Evolutionary conservation across 108 stramenopile genomes (phyloP), one percentile per base, ranked within the genome.

Genomic region (Pinguiococcus pyrenoidosus): DNA sequence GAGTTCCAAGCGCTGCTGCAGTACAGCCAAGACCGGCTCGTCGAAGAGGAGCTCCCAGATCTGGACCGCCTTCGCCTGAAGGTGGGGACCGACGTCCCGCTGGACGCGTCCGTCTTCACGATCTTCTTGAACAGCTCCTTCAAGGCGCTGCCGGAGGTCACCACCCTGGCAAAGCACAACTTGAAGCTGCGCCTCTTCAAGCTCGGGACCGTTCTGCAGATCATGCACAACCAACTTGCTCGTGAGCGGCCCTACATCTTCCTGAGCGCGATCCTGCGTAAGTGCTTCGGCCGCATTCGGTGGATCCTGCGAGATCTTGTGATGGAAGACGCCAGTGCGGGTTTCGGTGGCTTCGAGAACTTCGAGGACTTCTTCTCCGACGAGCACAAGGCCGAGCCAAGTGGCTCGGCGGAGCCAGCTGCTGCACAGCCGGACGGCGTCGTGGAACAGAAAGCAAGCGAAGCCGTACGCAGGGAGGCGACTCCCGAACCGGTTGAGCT

Each of bases 171-270:
- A 20, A 20, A 20, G 39, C 21, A 20, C 17, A n/a, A 20, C 3
- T 18, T 40, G 39, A 40, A 40, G 39, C 39, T 20, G 16, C 39
- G 39, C 0, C 16, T 40, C 8, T 40, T 16, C 18, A 40, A 40
- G 18, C 18, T 40, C 0, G 39, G 39, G 16, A 20, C 39, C 17
- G 39, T 40, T 16, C 18, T 40, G 3, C 13, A 20, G 1, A 9
- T 40, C 16, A 40, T 40, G 39, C 39, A 40, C 21, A 40, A 40
- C n/a, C n/a, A n/a, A n/a, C n/a, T 40, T 40, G 39, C 12, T 40
- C 21, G 39, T 16, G 39, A 1, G 21, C 17, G 39, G 39, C 16
- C 8, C 18, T 16, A 20, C 18, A 18, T 18, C 18, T 16, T 8
- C 21, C 39, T 13, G 39, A 40, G 18, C 17, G 18, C 18, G 17